Conservation (phyloP, 2,329 filamentous ascomycete genomes). For the Geoglossum cookeanum region DNA sequence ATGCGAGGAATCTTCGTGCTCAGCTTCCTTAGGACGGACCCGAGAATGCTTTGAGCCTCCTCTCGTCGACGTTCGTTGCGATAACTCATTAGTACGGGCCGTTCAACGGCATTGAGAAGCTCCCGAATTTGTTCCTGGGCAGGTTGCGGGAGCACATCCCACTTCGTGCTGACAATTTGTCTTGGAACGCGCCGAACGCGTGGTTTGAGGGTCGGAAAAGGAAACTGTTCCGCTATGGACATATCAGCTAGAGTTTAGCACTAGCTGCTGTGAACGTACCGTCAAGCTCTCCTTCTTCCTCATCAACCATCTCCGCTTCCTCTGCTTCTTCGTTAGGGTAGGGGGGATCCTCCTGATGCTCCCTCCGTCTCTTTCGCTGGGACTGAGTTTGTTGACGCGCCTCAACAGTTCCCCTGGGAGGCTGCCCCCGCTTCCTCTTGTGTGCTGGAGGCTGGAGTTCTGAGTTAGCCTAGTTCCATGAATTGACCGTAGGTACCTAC, state of each 20-base stretch:
- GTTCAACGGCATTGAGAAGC: conserved; percentile 39
- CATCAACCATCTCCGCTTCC: neutral
- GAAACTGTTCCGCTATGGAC: neutral
- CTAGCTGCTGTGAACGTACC: neutral
- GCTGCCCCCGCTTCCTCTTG: neutral
- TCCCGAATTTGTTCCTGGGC: conserved; percentile 36
- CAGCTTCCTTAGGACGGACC: conserved; percentile 35
- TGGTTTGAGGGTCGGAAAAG: conserved; percentile 13
- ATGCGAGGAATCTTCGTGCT: conserved; percentile 38
- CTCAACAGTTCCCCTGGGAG: neutral
- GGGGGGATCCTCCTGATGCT: neutral
- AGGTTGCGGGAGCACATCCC: conserved; percentile 36
- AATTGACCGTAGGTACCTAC: neutral
- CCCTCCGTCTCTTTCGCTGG: neutral
- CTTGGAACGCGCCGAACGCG: conserved; percentile 19
- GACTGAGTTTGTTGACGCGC: neutral
- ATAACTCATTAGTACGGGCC: conserved; percentile 40
- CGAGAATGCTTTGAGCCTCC: conserved; percentile 36
- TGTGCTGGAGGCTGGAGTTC: neutral
- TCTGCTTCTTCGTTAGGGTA: neutral
- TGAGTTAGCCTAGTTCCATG: neutral
- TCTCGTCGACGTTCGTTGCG: conserved; percentile 25
- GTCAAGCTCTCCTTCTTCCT: neutral
- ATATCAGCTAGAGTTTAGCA: neutral
- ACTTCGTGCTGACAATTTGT: conserved; percentile 18